These are phyloP conservation scores for Wilcoxina mikolae DNA, from an alignment of 495 filamentous ascomycete genomes.

Conservation along the genomic window DNA sequence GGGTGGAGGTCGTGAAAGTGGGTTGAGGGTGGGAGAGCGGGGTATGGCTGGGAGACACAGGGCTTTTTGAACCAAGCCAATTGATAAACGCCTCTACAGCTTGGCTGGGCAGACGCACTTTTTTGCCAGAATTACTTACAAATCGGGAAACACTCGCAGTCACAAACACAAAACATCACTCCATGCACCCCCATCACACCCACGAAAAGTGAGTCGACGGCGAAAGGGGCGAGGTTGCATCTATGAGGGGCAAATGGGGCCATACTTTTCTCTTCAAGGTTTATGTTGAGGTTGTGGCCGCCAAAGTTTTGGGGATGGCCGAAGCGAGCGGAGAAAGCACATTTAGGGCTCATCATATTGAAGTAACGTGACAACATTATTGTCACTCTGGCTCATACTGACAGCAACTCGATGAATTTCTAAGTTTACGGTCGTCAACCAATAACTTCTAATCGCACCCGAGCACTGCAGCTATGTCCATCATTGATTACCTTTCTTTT, in stretches of 20 bases:
- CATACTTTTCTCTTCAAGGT: background rate
- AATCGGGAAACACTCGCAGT: background rate
- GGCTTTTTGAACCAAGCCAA: too few species aligned
- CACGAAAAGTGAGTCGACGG: background rate
- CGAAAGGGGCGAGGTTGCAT: background rate
- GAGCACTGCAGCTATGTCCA: too few species aligned
- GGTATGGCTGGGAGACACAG: too few species aligned
- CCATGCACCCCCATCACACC: background rate
- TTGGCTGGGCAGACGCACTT: background rate
- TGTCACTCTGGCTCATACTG: background rate
- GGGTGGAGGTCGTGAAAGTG: slow-evolving; percentile 22
- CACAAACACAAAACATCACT: background rate
- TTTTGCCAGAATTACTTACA: background rate
- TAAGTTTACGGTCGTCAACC: background rate
- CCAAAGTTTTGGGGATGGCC: background rate
- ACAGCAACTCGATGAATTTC: background rate
- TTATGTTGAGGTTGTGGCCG: background rate
- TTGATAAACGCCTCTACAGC: background rate
- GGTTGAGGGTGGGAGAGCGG: too few species aligned
- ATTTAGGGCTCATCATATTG: background rate
- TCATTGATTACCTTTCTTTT: background rate
- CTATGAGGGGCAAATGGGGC: background rate
- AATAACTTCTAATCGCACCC: background rate
- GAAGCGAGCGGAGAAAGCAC: background rate
- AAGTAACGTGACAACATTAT: background rate